Evolutionary conservation across 2,329 filamentous ascomycete genomes (phyloP).

Genomic region (Apiospora koreana): DNA sequence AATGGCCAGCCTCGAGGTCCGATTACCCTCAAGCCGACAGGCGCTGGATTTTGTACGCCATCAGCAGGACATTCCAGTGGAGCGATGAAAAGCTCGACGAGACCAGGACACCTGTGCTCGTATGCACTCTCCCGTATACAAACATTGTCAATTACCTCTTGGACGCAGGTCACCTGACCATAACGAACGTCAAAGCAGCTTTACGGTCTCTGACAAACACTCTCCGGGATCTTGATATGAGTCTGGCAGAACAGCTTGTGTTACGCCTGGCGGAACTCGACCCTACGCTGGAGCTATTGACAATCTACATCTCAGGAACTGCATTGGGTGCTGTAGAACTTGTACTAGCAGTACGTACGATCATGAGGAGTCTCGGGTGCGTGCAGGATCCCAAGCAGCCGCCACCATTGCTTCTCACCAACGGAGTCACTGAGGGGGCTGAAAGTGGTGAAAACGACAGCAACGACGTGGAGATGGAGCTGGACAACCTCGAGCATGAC

Average conservation of each 20-base stretch:
- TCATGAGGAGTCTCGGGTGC: conserved; percentile 70
- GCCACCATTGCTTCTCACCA: conserved; percentile 31
- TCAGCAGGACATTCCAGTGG: conserved; percentile 62
- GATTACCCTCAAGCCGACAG: conserved; percentile 60
- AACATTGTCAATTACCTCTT: conserved; percentile 61
- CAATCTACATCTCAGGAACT: conserved; percentile 65
- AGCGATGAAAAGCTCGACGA: conserved; percentile 47
- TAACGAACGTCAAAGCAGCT: conserved; percentile 59
- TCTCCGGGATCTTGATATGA: conserved; percentile 45
- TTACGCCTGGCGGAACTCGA: conserved; percentile 65
- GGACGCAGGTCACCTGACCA: conserved; percentile 60
- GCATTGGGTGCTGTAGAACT: conserved; percentile 67
- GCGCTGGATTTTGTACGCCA: conserved; percentile 64
- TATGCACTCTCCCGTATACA: conserved; percentile 49
- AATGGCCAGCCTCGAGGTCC: conserved; percentile 44
- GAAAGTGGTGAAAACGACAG: conserved; percentile 27
- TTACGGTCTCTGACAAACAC: conserved; percentile 51
- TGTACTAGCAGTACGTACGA: conserved; percentile 62
- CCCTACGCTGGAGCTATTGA: conserved; percentile 65
- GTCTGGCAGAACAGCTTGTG: conserved; percentile 62
- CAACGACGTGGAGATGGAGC: conserved; percentile 49
- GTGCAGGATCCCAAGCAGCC: conserved; percentile 44
- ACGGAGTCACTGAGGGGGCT: conserved; percentile 30
- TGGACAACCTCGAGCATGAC: conserved; percentile 64
- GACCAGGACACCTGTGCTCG: conserved; percentile 39